Base-by-base conservation (phyloP, 1,139 yeast genomes). In the Petasospora fabianii region DNA sequence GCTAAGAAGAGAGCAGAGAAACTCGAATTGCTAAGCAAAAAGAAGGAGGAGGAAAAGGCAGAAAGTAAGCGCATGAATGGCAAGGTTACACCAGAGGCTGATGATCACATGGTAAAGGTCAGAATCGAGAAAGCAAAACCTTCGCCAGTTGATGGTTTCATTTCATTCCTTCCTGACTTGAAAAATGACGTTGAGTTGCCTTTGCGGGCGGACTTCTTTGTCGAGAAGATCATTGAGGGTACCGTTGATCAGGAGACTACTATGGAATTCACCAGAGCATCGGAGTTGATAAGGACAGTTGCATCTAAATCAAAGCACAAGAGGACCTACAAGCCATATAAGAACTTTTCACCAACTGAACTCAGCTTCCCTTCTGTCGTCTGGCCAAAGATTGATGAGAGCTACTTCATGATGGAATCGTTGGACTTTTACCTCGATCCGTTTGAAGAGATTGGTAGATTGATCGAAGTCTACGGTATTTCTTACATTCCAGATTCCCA, bases 401-500 rank as follows among this genome's bases (percentile, higher is more conserved):
- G 50, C 12, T 65, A 59, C 39, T 44, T 45, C 9, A 36, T 64
- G 44, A 41, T 38, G 48, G 53, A 38, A 36, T 48, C 50, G 3
- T 37, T 39, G 19, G 56, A 48, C 34, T 50, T 52, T 20, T 84
- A 78, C 47, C 67, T 82, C 43, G 80, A 84, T 53, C 92, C 96
- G 4, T 65, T 84, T 47, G 72, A 69, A 34, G 96, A 88, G 54
- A 72, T 87, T 35, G 84, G 83, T 17, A 75, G 68, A 39, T 54
- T 66, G n/a, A 74, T 80, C 69, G 80, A 74, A 43, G 53, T 73
- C 34, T 60, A 68, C 12, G 69, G 77, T 0, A 34, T 57, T 16
- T 53, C 64, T 5, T 76, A 66, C 48, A 62, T 77, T 18, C 80
- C 81, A 0, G 55, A 59, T 24, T 56, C 57, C 56, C 50, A 77